A percentile compares a stretch with the other conserved stretches of the same genome.
Evolutionary conservation across 441 rosid species (phyloP).

Genomic region (Biscutella auriculata): DNA sequence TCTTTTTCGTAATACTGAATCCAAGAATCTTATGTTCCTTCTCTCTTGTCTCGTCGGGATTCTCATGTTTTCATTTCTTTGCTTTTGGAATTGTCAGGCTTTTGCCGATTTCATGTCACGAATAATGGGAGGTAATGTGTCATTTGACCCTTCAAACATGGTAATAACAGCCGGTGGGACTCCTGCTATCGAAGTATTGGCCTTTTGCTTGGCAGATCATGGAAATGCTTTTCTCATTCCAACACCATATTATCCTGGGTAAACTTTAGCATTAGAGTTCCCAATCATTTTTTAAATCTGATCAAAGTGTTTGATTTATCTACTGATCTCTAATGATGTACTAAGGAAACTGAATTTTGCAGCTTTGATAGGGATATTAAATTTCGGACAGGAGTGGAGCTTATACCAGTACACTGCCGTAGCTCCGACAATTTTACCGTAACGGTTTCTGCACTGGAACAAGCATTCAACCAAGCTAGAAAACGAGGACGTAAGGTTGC

Average conservation of each 20-base stretch:
- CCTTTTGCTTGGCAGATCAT: conserved; percentile 82
- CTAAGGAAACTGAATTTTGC: conserved; percentile 23
- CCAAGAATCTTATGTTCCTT: background rate
- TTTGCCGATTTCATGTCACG: conserved; percentile 75
- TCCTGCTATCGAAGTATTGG: conserved; percentile 66
- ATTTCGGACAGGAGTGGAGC: conserved; percentile 73
- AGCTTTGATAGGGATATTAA: conserved; percentile 77
- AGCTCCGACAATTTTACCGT: conserved; percentile 58
- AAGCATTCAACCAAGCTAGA: conserved; percentile 72
- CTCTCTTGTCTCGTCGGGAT: background rate
- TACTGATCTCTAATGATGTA: background rate
- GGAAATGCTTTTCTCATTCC: conserved; percentile 85
- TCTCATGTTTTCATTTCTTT: background rate
- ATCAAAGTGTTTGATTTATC: background rate
- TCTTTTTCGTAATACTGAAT: background rate
- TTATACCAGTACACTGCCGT: conserved; percentile 76
- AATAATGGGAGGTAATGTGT: conserved; percentile 34
- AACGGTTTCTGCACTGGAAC: conserved; percentile 66
- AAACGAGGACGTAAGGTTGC: conserved; percentile 62
- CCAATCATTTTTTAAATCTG: background rate
- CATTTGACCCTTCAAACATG: conserved; percentile 56
- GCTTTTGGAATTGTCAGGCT: conserved; percentile 34
- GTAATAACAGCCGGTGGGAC: conserved; percentile 68
- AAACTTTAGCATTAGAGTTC: conserved; percentile 3
- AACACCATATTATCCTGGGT: conserved; percentile 83